Evolutionary conservation across 208 protist species (phyloP).

Genomic region (Leishmania aethiopica): DNA sequence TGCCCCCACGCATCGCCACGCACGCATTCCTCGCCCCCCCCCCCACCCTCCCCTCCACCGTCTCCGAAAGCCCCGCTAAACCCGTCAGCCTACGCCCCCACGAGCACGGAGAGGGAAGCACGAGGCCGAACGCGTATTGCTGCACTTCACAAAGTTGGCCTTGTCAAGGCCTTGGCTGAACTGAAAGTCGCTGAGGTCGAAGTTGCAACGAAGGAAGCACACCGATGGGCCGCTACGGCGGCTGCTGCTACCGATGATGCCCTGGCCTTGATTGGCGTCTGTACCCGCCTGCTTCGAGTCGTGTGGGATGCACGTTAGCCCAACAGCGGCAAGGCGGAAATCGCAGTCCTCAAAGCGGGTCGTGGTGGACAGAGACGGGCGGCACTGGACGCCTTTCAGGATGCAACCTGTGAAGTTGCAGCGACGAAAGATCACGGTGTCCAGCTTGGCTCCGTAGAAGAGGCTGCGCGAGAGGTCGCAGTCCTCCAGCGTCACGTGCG

Average conservation of each 20-base stretch:
- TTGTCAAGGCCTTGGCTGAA: constrained; percentile 37
- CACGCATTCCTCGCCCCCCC: not conserved
- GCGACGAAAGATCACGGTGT: constrained; percentile 46
- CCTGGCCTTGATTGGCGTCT: not conserved
- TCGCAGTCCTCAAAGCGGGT: constrained; percentile 59
- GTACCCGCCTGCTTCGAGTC: not conserved
- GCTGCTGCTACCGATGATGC: not conserved
- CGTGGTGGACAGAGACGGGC: not conserved
- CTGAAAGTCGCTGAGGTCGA: constrained; percentile 72
- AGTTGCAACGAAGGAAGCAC: constrained; percentile 59
- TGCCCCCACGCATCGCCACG: not conserved
- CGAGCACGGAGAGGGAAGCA: constrained; percentile 50
- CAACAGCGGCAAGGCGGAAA: constrained; percentile 59
- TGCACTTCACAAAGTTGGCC: constrained; percentile 44
- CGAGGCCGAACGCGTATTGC: constrained; percentile 52
- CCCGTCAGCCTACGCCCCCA: not conserved
- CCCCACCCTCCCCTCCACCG: not conserved
- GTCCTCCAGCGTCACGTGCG: constrained; percentile 33
- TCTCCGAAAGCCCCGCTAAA: no score
- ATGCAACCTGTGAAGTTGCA: constrained; percentile 67
- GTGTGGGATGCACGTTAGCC: constrained; percentile 13
- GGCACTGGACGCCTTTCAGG: constrained; percentile 40
- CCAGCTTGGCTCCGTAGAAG: constrained; percentile 47
- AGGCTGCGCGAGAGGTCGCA: constrained; percentile 66
- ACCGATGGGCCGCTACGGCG: constrained; percentile 12